Evolutionary conservation across 345 rosid species (phyloP).

Genomic region (Salix dunnii): DNA sequence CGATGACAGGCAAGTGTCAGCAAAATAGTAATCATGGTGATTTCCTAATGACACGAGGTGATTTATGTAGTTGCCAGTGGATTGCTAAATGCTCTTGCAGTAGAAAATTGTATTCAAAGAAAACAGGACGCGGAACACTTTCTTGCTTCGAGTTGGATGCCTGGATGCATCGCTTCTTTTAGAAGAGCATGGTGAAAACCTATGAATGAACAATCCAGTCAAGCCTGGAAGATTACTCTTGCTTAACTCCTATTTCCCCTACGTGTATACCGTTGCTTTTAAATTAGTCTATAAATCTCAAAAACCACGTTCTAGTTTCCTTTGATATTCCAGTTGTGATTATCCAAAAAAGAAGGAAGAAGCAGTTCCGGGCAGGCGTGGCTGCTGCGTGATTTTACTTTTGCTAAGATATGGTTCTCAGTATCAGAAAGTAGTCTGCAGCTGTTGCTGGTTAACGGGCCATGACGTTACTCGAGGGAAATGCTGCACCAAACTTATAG

Average conservation of each 20-base stretch:
- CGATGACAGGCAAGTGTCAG: too few relatives aligned
- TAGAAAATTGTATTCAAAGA: too few relatives aligned
- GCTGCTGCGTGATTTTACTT: not conserved
- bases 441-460: not conserved
- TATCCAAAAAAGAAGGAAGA: too few relatives aligned
- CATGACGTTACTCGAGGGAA: not conserved
- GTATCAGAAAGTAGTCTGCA: not conserved
- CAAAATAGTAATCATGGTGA: too few relatives aligned
- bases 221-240: not conserved
- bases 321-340: too few relatives aligned
- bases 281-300: not conserved
- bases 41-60: not conserved
- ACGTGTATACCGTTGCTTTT: too few relatives aligned
- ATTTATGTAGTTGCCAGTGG: not conserved
- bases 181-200: not conserved
- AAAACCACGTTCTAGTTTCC: not conserved
- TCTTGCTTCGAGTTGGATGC: too few relatives aligned
- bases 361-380: too few relatives aligned
- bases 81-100: not conserved
- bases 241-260: not conserved
- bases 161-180: not conserved
- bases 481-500: too few relatives aligned
- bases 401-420: not conserved
- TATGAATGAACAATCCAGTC: not conserved
- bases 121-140: too few relatives aligned